phyloP scores from a whole-genome alignment of 495 filamentous ascomycete genomes.

The Chaetomidium leptoderma region DNA sequence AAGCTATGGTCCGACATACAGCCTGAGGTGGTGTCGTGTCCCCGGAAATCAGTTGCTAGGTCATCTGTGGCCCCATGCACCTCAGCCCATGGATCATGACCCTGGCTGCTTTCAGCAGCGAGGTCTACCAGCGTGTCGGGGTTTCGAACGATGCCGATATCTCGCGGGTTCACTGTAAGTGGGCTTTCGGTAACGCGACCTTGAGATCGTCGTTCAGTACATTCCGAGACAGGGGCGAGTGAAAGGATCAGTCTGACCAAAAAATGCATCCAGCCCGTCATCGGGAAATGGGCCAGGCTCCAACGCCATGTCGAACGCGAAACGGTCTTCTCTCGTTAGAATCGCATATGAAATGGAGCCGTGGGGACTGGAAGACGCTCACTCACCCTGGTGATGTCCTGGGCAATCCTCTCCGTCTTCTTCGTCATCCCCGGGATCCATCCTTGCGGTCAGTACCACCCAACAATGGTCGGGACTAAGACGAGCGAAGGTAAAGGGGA shows the following conservation, averaged over 20 bases:
- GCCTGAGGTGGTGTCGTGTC: no score
- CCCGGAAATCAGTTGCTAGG: no score
- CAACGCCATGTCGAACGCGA: background rate
- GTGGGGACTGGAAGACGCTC: background rate
- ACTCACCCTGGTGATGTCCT: background rate
- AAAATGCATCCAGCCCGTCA: background rate
- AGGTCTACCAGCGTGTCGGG: background rate
- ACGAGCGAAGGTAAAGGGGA: no score
- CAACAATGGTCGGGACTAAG: no score
- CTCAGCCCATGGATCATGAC: background rate
- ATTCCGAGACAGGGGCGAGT: background rate
- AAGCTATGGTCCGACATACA: no score
- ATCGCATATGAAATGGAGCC: no score
- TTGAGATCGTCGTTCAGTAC: background rate
- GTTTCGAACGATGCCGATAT: background rate
- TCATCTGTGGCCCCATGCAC: no score
- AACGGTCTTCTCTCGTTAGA: constrained; percentile 8
- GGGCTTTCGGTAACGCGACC: background rate
- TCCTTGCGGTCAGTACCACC: background rate
- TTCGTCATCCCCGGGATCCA: constrained; percentile 1
- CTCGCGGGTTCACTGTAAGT: background rate
- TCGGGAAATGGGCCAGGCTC: constrained; percentile 10
- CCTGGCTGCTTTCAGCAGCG: no score
- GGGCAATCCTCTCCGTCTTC: background rate
- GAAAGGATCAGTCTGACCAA: background rate